A percentile compares a stretch with the other conserved stretches of the same genome.
Conservation (phyloP, 805 yeast genomes). For the Myxozyma monticola region DNA sequence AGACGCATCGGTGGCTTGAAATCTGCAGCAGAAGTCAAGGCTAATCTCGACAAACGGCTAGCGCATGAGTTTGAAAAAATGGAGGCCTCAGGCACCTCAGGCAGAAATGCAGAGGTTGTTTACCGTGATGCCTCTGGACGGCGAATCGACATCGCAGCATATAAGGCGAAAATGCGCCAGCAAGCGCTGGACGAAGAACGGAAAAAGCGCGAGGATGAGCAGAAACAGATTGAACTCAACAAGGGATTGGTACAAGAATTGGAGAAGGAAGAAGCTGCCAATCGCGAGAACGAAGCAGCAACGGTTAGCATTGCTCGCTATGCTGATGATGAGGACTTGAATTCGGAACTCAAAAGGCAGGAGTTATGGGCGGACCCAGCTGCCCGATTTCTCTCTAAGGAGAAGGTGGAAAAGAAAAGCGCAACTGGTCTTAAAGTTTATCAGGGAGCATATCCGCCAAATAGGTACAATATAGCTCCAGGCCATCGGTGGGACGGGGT, state of each 20-base stretch:
- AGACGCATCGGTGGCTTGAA: conserved; percentile 47
- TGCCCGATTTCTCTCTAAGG: conserved; percentile 44
- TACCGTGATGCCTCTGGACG: conserved; percentile 66
- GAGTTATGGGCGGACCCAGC: conserved; percentile 67
- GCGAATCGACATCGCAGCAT: conserved; percentile 46
- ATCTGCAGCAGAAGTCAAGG: conserved; percentile 47
- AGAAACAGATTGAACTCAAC: conserved; percentile 36
- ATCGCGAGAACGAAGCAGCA: conserved; percentile 36
- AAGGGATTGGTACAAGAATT: conserved; percentile 46
- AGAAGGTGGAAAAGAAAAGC: conserved; percentile 31
- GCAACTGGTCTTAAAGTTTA: conserved; percentile 57
- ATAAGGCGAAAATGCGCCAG: conserved; percentile 33
- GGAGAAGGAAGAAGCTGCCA: conserved; percentile 42
- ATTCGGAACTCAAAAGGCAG: conserved; percentile 39
- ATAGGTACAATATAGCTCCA: conserved; percentile 74
- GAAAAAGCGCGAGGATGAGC: conserved; percentile 30
- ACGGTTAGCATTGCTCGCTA: conserved; percentile 37
- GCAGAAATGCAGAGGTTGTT: conserved; percentile 43
- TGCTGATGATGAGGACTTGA: conserved; percentile 45
- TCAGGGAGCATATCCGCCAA: conserved; percentile 56
- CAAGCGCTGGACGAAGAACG: conserved; percentile 35
- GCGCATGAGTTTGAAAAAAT: conserved; percentile 25
- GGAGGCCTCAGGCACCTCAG: conserved; percentile 22
- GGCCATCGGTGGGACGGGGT: conserved; percentile 92
- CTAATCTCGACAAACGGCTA: conserved; percentile 42